A percentile compares a stretch with the other conserved stretches of the same genome.
These are phyloP conservation scores for Pneumocystis wakefieldiae DNA, from an alignment of 1,139 yeast species.

Conservation along the genomic window DNA sequence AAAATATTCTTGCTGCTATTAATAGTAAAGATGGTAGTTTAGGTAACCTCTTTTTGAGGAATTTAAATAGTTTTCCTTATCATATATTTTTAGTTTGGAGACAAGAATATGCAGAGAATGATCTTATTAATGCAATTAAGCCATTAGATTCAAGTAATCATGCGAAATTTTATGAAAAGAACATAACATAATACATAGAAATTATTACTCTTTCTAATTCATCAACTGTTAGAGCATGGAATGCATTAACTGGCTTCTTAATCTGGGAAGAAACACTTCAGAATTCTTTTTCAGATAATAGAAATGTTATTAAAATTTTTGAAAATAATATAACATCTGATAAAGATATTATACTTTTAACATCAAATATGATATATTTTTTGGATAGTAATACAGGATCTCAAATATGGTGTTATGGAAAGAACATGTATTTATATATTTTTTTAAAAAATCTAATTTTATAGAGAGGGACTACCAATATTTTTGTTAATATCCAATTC, in stretches of 20 bases:
- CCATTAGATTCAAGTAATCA: background rate
- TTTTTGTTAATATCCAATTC: background rate
- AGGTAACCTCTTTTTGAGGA: background rate
- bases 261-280: background rate
- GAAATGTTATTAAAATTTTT: background rate
- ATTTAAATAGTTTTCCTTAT: background rate
- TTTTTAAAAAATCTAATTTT: background rate
- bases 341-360: background rate
- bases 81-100: constrained; percentile 5
- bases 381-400: background rate
- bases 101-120: background rate
- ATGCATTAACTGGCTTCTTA: background rate
- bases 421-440: background rate
- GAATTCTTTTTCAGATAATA: background rate
- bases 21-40: constrained; percentile 3
- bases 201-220: background rate
- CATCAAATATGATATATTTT: background rate
- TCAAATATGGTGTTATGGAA: background rate
- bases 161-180: background rate
- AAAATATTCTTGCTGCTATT: constrained; percentile 7
- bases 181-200: constrained; percentile 3
- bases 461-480: background rate
- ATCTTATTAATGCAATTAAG: background rate
- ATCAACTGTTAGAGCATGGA: background rate
- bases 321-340: background rate